Evolutionary conservation across 352 stramenopile genomes (phyloP).

Genomic region (Phytopythium kandeliae): DNA sequence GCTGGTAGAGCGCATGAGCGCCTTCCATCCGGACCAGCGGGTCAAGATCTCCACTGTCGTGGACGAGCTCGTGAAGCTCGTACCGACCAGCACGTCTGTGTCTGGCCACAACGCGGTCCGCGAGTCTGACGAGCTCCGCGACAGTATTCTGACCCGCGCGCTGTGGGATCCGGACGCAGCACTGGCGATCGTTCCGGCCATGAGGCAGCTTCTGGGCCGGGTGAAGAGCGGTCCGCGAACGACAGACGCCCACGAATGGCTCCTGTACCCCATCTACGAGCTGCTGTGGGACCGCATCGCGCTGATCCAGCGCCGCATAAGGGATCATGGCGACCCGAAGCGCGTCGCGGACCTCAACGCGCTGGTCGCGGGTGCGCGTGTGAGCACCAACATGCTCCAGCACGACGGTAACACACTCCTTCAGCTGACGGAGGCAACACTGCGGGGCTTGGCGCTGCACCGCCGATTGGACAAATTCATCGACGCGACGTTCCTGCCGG

Average conservation of each 20-base stretch:
- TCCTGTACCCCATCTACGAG: background rate
- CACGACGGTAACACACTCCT: background rate
- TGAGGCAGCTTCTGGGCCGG: background rate
- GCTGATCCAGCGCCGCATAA: background rate
- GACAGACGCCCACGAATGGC: background rate
- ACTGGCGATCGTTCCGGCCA: background rate
- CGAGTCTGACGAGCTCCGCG: background rate
- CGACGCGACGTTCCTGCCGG: background rate
- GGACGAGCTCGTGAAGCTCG: background rate
- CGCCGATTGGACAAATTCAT: conserved; percentile 1
- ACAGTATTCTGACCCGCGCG: background rate
- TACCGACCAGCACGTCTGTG: background rate
- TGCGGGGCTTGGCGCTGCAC: background rate
- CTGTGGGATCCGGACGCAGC: background rate
- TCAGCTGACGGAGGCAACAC: background rate
- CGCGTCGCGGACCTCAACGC: background rate
- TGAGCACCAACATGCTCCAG: background rate
- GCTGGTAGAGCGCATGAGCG: background rate
- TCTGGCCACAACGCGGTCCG: background rate
- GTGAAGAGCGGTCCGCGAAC: background rate
- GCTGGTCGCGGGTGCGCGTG: background rate
- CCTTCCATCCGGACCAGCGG: background rate
- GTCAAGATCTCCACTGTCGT: background rate
- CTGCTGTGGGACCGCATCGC: background rate
- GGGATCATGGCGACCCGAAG: background rate